phyloP scores from a whole-genome alignment of 2,329 filamentous ascomycete genomes.

The Xylaria sp. region DNA sequence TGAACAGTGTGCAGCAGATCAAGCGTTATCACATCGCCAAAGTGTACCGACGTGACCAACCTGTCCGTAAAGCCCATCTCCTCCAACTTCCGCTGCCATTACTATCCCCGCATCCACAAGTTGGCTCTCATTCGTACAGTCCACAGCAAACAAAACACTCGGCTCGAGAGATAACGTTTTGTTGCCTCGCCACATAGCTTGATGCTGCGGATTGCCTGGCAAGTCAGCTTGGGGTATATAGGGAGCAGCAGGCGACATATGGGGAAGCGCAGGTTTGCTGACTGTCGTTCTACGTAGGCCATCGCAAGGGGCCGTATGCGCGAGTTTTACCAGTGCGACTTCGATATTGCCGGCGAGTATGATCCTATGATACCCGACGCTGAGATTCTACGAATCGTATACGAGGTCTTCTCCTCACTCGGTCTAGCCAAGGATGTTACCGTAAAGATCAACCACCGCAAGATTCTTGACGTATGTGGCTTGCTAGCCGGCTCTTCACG shows the following conservation, averaged over 20 bases:
- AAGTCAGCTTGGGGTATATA: neutral
- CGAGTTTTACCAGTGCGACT: constrained; percentile 85
- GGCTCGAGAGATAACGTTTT: neutral
- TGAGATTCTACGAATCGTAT: constrained; percentile 76
- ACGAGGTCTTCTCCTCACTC: constrained; percentile 77
- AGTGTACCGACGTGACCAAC: constrained; percentile 82
- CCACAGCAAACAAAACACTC: neutral
- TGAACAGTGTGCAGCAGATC: constrained; percentile 77
- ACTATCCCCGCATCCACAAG: neutral
- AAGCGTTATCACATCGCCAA: constrained; percentile 85
- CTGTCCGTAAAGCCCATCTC: constrained; percentile 53
- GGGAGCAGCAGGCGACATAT: neutral
- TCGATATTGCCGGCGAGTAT: constrained; percentile 79
- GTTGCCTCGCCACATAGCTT: neutral
- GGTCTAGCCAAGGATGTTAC: constrained; percentile 74
- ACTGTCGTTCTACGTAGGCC: constrained; percentile 46
- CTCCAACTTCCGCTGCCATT: neutral
- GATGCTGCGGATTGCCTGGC: neutral
- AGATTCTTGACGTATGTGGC: constrained; percentile 69
- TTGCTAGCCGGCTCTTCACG: neutral
- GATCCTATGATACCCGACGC: constrained; percentile 81
- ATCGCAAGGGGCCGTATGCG: constrained; percentile 82
- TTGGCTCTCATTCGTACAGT: neutral
- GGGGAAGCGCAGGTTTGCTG: constrained; percentile 12
- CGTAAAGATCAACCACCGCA: constrained; percentile 84